These are phyloP conservation scores for Paracorniculantispora psalliotae DNA, from an alignment of 2,329 filamentous ascomycete species.

Conservation along the genomic window DNA sequence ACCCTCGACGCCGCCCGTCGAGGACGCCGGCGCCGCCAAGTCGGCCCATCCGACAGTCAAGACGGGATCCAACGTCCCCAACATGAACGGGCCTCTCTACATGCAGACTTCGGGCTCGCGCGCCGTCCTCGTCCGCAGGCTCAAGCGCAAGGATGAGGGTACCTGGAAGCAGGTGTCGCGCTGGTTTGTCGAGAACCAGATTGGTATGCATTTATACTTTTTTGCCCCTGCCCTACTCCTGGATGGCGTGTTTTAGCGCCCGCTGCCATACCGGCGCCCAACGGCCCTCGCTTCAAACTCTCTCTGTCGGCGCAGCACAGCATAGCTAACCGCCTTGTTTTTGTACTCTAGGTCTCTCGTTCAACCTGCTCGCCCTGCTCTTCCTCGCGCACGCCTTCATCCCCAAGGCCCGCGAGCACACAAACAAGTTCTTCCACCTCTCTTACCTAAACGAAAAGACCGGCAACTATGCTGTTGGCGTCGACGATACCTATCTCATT, in stretches of 20 bases:
- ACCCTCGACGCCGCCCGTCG: neutral
- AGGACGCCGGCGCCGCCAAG: constrained; percentile 16
- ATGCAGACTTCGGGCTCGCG: constrained; percentile 49
- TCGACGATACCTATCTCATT: constrained; percentile 75
- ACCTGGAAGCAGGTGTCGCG: constrained; percentile 56
- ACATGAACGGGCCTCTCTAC: constrained; percentile 54
- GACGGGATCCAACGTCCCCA: constrained; percentile 30
- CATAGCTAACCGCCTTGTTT: constrained; percentile 20
- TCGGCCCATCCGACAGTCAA: constrained; percentile 25
- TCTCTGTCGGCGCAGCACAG: neutral
- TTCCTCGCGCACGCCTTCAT: constrained; percentile 78
- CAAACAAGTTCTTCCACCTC: constrained; percentile 82
- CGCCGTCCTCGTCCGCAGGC: constrained; percentile 49
- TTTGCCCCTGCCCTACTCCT: constrained; percentile 8
- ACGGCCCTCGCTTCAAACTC: neutral
- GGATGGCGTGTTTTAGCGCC: neutral
- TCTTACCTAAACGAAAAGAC: constrained; percentile 72
- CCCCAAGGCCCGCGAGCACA: constrained; percentile 71
- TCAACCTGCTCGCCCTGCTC: constrained; percentile 80
- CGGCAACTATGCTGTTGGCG: constrained; percentile 69
- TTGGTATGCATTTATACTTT: constrained; percentile 52
- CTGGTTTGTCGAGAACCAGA: constrained; percentile 75
- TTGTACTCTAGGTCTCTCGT: constrained; percentile 58
- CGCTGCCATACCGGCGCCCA: neutral
- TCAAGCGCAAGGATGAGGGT: constrained; percentile 58